Conservation (phyloP, 192 early-diverging fungal species). For the Kickxella alabastrina region DNA sequence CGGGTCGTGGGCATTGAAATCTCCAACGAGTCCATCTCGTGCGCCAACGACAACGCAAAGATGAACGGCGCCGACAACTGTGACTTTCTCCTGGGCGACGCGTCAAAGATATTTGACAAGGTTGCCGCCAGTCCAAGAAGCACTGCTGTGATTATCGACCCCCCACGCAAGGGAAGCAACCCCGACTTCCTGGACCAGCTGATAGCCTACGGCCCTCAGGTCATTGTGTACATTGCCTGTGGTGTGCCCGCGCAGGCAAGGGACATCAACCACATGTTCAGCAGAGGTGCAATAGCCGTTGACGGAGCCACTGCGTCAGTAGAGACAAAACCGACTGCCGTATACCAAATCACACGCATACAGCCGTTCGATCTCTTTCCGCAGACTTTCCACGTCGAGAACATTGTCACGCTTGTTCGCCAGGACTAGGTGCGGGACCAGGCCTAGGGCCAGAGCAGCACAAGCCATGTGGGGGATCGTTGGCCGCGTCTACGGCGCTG, state of each 20-base stretch:
- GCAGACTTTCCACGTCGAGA: slow-evolving; percentile 67
- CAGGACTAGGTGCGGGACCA: slow-evolving; percentile 11
- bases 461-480: too few species aligned
- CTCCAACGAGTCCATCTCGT: slow-evolving; percentile 58
- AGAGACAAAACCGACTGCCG: slow-evolving; percentile 36
- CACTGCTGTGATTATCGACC: slow-evolving; percentile 70
- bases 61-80: slow-evolving; percentile 55
- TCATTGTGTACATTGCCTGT: slow-evolving; percentile 70
- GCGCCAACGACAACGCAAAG: slow-evolving; percentile 61
- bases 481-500: too few species aligned
- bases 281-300: slow-evolving; percentile 36
- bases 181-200: slow-evolving; percentile 65
- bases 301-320: slow-evolving; percentile 10
- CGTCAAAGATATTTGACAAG: slow-evolving; percentile 57
- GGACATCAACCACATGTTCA: slow-evolving; percentile 56
- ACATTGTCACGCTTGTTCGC: slow-evolving; percentile 61
- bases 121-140: slow-evolving; percentile 48
- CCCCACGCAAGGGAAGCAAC: slow-evolving; percentile 64
- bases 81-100: slow-evolving; percentile 60
- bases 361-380: slow-evolving; percentile 74
- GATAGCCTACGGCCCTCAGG: slow-evolving; percentile 60
- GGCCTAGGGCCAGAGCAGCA: too few species aligned
- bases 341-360: slow-evolving; percentile 57
- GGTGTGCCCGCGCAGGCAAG: slow-evolving; percentile 60
- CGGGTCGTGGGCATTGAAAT: slow-evolving; percentile 67